A percentile compares a stretch with the other conserved stretches of the same genome.
These are phyloP conservation scores for Daedaleopsis nitida DNA, from an alignment of 768 basidiomycete species.

Conservation along the genomic window DNA sequence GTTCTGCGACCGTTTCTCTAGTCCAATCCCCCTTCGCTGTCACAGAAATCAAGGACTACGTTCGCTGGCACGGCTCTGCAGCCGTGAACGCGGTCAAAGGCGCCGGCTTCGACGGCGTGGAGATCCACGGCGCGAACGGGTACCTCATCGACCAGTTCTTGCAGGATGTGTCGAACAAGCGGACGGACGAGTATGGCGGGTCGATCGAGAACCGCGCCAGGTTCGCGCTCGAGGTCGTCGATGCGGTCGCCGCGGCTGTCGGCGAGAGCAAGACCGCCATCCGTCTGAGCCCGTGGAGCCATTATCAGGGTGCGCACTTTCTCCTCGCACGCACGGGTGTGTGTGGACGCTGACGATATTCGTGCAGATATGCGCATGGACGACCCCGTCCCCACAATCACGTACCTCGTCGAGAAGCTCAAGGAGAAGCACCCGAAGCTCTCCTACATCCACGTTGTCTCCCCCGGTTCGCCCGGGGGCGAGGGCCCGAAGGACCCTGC, in stretches of 20 bases:
- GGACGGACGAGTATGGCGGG: slow-evolving; percentile 53
- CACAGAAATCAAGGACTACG: slow-evolving; percentile 39
- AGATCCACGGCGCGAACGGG: slow-evolving; percentile 37
- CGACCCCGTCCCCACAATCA: slow-evolving; percentile 56
- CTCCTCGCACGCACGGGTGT: background rate
- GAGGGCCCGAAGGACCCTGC: slow-evolving; percentile 7
- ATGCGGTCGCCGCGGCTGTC: slow-evolving; percentile 40
- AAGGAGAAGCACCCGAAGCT: slow-evolving; percentile 40
- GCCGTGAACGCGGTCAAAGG: slow-evolving; percentile 31
- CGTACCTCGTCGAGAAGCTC: slow-evolving; percentile 46
- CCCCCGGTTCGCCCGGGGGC: slow-evolving; percentile 24
- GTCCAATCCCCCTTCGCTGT: background rate
- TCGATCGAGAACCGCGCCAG: slow-evolving; percentile 46
- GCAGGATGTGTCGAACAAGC: slow-evolving; percentile 38
- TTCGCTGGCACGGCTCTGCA: slow-evolving; percentile 27
- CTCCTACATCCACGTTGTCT: slow-evolving; percentile 41
- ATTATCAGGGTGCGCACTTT: slow-evolving; percentile 30
- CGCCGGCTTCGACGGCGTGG: slow-evolving; percentile 52
- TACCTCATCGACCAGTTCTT: slow-evolving; percentile 45
- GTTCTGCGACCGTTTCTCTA: background rate
- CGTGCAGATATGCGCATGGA: slow-evolving; percentile 46
- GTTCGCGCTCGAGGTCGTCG: slow-evolving; percentile 47
- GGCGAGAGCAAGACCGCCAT: slow-evolving; percentile 44
- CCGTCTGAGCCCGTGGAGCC: slow-evolving; percentile 37
- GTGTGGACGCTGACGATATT: slow-evolving; percentile 9